Evolutionary conservation across 1,139 yeast genomes (phyloP), one percentile per base, ranked within the genome.

Genomic region (Blastobotrys proliferans): DNA sequence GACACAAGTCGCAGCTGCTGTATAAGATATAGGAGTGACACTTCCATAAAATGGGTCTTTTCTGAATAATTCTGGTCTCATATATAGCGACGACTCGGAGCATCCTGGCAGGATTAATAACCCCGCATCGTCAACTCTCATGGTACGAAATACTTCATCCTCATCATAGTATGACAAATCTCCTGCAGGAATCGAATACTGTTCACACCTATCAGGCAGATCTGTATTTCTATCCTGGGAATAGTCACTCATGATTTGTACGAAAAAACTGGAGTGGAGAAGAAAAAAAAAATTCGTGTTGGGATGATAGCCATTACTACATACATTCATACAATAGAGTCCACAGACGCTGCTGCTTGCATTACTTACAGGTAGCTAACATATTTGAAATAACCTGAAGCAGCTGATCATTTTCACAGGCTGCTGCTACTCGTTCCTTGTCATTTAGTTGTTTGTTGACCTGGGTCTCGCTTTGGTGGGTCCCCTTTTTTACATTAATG

Each of bases 381-480:
- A 94, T 94, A 54, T 85, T 90, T 56, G 88, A 83, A 38, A 94
- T 84, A 14, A 94, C 98, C 25, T 79, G 76, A 45, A 90, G 68
- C 36, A 94, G 70, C 66, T 94, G 98, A 47, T 86, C 95, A 56
- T 94, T 94, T 58, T 94, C 98, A 65, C 97, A 90, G 0, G 99
- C 99, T 14, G 98, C 98, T 21, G 97, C 95, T 0, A 92, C 97
- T 51, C 99, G 72, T 63, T 94, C 99, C 66, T 94, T 94, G 61
- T 94, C 99, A 60, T 92, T 92, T 50, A 94, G 74, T 65, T 94
- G 99, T 60, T 92, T 90, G 64, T 94, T 94, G 24, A 94, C 98
- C 58, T 92, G 98, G 52, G 77, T 78, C 60, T 94, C 98, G 56
- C 95, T 85, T 62, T 92, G 97, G 62, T 94, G 99, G 1, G 95